phyloP scores from a whole-genome alignment of 202 grass and related monocot genomes.

The Cymbopogon flexuosus region DNA sequence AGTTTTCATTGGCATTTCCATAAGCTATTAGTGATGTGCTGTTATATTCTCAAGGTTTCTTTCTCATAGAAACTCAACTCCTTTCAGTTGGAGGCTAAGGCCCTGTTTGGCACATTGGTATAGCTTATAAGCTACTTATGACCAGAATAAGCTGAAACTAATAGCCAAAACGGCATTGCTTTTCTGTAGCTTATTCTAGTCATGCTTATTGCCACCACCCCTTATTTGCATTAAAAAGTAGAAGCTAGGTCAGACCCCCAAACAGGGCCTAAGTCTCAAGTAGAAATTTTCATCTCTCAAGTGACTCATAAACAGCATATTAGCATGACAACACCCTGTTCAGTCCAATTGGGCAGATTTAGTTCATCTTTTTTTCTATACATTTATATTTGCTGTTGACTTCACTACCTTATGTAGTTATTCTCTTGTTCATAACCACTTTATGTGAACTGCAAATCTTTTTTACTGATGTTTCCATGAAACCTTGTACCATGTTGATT shows the following conservation, averaged over 20 bases:
- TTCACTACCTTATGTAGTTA: background rate
- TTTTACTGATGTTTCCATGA: background rate
- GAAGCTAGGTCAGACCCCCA: background rate
- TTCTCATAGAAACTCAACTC: background rate
- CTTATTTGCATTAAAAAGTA: background rate
- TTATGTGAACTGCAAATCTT: slow-evolving; percentile 1
- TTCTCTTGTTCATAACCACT: slow-evolving; percentile 6
- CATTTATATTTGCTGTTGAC: slow-evolving; percentile 12
- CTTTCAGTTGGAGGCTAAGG: slow-evolving; percentile 5
- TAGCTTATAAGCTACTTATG: background rate
- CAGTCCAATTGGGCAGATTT: background rate
- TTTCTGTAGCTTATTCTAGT: background rate
- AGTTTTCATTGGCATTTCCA: slow-evolving; percentile 33
- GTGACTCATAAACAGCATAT: background rate
- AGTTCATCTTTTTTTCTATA: background rate
- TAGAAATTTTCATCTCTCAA: background rate
- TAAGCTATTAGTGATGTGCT: background rate
- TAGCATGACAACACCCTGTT: background rate
- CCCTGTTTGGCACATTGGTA: background rate
- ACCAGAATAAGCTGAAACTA: background rate
- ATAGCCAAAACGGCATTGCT: background rate
- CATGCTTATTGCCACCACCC: too few species aligned
- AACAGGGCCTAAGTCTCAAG: background rate
- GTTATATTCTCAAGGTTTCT: background rate
- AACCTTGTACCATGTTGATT: background rate